These are phyloP conservation scores for Sorghum bicolor DNA, from an alignment of 176 grass and related monocot genomes.

Conservation along the genomic window Sorghum_bicolor_NCBIv3 NC_012879.2:60175501-60176000, in stretches of 20 bases:
- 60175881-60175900: not conserved
- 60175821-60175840: slow-evolving; percentile 58
- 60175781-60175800: slow-evolving; percentile 65
- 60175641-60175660: too few species aligned
- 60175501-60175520: not conserved
- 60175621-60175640: not conserved
- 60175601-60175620: slow-evolving; percentile 45
- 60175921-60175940: not conserved
- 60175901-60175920: not conserved
- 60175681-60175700: not conserved
- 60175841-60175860: slow-evolving; percentile 32
- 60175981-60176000: not conserved
- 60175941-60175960: not conserved
- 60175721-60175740: slow-evolving; percentile 38
- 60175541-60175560: slow-evolving; percentile 37
- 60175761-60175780: slow-evolving; percentile 78
- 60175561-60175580: slow-evolving; percentile 41
- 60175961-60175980: not conserved
- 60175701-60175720: not conserved
- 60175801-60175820: slow-evolving; percentile 92
- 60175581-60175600: slow-evolving; percentile 28
- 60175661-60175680: not conserved
- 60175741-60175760: slow-evolving; percentile 76
- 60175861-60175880: not conserved
- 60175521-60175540: not conserved